Evolutionary conservation across 2,329 filamentous ascomycete genomes (phyloP).

Genomic region (Fusarium sp.): DNA sequence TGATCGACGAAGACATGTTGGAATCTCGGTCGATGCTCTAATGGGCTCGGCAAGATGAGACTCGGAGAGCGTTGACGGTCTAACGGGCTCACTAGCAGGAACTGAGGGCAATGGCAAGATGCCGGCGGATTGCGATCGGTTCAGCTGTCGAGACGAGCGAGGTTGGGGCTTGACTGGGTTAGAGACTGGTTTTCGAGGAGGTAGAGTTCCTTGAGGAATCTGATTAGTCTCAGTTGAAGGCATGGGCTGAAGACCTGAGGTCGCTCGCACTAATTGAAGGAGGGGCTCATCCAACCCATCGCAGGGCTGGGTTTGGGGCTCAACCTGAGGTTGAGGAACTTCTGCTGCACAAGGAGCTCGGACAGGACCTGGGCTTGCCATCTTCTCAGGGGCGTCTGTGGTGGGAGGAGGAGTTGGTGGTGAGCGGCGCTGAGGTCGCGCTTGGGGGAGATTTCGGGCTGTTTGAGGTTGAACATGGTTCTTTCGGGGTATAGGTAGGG

Average conservation of each 20-base stretch:
- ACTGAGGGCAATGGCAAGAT: conserved; percentile 51
- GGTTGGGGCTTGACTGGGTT: conserved; percentile 25
- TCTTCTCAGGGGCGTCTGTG: conserved; percentile 52
- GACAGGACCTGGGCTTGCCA: conserved; percentile 43
- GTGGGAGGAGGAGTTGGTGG: conserved; percentile 54
- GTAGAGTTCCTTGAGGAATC: conserved; percentile 25
- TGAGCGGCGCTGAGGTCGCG: conserved; percentile 33
- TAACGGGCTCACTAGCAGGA: conserved; percentile 63
- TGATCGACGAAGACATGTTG: conserved; percentile 53
- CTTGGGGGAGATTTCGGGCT: conserved; percentile 27
- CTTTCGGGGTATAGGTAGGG: conserved; percentile 35
- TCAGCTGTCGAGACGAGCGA: conserved; percentile 42
- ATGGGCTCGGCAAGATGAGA: conserved; percentile 30
- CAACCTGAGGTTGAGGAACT: conserved; percentile 15
- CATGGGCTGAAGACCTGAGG: conserved; percentile 32
- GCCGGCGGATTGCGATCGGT: conserved; percentile 54
- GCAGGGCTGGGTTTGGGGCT: conserved; percentile 1
- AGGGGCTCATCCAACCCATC: conserved; percentile 27
- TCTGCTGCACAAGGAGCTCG: conserved; percentile 19
- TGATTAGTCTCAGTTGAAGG: conserved; percentile 35
- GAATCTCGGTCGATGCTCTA: conserved; percentile 48
- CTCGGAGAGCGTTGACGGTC: conserved; percentile 56
- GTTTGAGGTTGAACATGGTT: conserved; percentile 20
- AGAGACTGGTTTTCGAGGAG: conserved; percentile 25
- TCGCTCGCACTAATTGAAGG: conserved; percentile 37